Evolutionary conservation across 2,329 filamentous ascomycete genomes (phyloP).

Genomic region (Aspergillus alliaceus): DNA sequence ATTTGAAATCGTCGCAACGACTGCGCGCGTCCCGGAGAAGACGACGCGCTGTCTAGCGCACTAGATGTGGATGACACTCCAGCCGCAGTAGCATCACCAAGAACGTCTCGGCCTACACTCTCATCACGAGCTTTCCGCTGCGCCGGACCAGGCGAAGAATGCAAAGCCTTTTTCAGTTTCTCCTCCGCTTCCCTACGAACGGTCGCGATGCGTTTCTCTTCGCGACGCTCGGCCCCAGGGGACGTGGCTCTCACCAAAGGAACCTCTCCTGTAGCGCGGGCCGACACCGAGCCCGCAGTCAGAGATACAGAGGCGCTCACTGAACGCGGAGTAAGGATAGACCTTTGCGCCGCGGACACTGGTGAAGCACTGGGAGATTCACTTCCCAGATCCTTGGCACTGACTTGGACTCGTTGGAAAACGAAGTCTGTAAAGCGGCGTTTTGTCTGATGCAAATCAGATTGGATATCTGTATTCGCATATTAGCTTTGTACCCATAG

Average conservation of each 20-base stretch:
- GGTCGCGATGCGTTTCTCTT: constrained; percentile 30
- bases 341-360: constrained; percentile 23
- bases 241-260: constrained; percentile 43
- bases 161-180: constrained; percentile 27
- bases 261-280: constrained; percentile 26
- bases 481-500: neutral
- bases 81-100: neutral
- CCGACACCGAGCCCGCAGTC: constrained; percentile 11
- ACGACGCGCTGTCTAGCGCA: constrained; percentile 14
- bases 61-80: constrained; percentile 12
- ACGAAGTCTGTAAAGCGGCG: constrained; percentile 50
- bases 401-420: constrained; percentile 43
- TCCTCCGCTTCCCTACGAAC: constrained; percentile 31
- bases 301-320: constrained; percentile 31
- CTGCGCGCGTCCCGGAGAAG: constrained; percentile 18
- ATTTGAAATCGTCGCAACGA: constrained; percentile 43
- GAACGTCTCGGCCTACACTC: neutral
- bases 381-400: constrained; percentile 14
- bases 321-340: constrained; percentile 33
- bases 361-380: constrained; percentile 15
- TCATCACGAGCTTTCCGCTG: neutral
- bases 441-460: constrained; percentile 45
- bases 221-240: constrained; percentile 42
- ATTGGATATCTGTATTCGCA: constrained; percentile 43
- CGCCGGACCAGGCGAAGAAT: constrained; percentile 18